A percentile compares a stretch with the other conserved stretches of the same genome.
Evolutionary conservation across 768 basidiomycete species (phyloP).

Genomic region (Phanerodontia chrysosporium): DNA sequence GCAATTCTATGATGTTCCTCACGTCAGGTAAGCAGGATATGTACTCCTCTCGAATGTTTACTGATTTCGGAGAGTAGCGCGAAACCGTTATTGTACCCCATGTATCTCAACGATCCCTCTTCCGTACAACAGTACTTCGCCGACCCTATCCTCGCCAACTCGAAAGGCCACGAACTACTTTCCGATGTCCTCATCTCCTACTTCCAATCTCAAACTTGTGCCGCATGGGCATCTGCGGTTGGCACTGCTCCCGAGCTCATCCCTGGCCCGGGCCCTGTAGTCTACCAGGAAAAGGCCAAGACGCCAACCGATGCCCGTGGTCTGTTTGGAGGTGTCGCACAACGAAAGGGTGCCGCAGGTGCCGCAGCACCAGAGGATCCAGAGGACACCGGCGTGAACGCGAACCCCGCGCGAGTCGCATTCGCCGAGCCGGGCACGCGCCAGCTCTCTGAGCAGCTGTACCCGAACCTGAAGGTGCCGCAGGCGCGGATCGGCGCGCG

Average conservation of each 20-base stretch:
- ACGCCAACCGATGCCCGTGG: slow-evolving; percentile 49
- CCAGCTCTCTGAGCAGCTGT: slow-evolving; percentile 12
- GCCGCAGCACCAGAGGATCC: slow-evolving; percentile 31
- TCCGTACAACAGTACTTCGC: slow-evolving; percentile 68
- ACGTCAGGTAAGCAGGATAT: slow-evolving; percentile 53
- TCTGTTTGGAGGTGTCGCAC: slow-evolving; percentile 82
- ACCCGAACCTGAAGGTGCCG: slow-evolving; percentile 54
- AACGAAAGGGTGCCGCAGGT: slow-evolving; percentile 63
- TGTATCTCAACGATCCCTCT: slow-evolving; percentile 72
- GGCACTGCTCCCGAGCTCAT: slow-evolving; percentile 62
- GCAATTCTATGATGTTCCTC: slow-evolving; percentile 96
- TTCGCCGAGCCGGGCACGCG: slow-evolving; percentile 15
- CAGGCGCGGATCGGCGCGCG: slow-evolving; percentile 65
- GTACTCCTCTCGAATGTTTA: neutral
- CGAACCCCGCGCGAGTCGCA: slow-evolving; percentile 12
- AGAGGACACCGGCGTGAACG: slow-evolving; percentile 14
- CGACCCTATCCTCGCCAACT: slow-evolving; percentile 80
- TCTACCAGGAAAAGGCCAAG: slow-evolving; percentile 32
- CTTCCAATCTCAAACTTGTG: slow-evolving; percentile 85
- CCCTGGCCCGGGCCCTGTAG: slow-evolving; percentile 33
- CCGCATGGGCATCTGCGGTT: slow-evolving; percentile 72
- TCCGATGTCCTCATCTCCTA: slow-evolving; percentile 91
- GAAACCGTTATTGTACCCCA: slow-evolving; percentile 77
- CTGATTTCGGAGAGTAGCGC: slow-evolving; percentile 38
- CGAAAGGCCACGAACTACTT: slow-evolving; percentile 78